These are phyloP conservation scores for Handroanthus guayacan DNA, from an alignment of 257 asterid species.

Conservation along the genomic window DNA sequence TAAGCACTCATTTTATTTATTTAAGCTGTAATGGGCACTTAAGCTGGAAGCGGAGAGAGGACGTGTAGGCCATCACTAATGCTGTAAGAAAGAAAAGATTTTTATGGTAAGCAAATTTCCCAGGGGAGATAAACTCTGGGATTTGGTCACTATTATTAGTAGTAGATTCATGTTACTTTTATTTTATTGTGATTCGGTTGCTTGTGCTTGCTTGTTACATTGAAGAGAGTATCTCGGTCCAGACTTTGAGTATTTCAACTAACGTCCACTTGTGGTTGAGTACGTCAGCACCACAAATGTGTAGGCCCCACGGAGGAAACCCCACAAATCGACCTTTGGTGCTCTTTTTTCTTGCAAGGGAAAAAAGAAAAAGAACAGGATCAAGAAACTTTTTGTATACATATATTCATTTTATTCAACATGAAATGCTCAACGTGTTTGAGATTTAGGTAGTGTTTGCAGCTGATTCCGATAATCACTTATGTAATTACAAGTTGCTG, in stretches of 20 bases:
- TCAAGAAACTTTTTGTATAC: too few species aligned
- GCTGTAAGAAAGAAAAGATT: not conserved
- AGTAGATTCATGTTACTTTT: not conserved
- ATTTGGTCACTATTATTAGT: not conserved
- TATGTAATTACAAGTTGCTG: too few species aligned
- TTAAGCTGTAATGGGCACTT: not conserved
- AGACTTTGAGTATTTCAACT: too few species aligned
- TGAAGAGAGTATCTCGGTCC: too few species aligned
- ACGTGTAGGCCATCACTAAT: constrained; percentile 42
- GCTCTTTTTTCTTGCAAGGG: not conserved
- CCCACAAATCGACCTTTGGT: not conserved
- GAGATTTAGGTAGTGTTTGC: too few species aligned
- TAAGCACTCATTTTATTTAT: not conserved
- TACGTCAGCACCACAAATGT: constrained; percentile 10
- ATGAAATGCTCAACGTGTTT: too few species aligned
- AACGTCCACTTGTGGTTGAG: not conserved
- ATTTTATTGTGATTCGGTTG: too few species aligned
- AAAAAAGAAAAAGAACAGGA: not conserved
- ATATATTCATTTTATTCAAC: too few species aligned
- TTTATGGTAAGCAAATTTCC: not conserved
- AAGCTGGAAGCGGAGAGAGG: constrained; percentile 18
- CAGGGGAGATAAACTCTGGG: not conserved
- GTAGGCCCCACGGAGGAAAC: not conserved
- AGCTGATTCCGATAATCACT: too few species aligned
- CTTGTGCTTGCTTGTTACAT: too few species aligned